These are phyloP conservation scores for Fagopyrum esculentum DNA, from an alignment of 148 eudicot species.

Conservation along the genomic window DNA sequence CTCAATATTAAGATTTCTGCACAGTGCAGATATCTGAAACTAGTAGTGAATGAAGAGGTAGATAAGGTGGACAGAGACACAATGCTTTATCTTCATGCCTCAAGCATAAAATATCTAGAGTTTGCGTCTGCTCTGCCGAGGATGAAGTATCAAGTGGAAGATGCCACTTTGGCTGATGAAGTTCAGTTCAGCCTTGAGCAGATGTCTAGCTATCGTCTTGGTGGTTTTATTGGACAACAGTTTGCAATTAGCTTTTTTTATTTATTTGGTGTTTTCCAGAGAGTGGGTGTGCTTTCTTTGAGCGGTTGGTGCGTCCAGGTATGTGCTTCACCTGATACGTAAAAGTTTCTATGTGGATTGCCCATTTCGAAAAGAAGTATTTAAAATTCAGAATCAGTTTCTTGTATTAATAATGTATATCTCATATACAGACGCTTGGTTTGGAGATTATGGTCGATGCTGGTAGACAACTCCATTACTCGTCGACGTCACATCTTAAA, in stretches of 20 bases:
- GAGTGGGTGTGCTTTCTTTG: background rate
- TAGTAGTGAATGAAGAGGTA: background rate
- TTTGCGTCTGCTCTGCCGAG: background rate
- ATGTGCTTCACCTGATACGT: background rate
- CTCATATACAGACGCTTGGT: background rate
- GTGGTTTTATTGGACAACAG: background rate
- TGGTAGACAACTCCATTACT: background rate
- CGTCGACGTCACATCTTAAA: background rate
- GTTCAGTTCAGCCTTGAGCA: background rate
- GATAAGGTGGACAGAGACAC: background rate
- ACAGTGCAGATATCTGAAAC: background rate
- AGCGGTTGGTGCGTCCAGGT: conserved; percentile 2
- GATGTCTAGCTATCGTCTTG: background rate
- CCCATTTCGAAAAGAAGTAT: background rate
- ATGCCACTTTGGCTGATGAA: background rate
- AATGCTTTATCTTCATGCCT: background rate
- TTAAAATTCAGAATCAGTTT: background rate
- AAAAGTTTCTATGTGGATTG: background rate
- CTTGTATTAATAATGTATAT: background rate
- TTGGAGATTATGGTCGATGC: background rate
- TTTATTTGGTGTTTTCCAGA: background rate
- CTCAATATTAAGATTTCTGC: background rate
- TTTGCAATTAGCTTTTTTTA: background rate
- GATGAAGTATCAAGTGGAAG: background rate
- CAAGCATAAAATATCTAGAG: background rate